Evolutionary conservation across 345 rosid genomes (phyloP), one percentile per base, ranked within the genome.

Genomic region (Ceriops tagal): DNA sequence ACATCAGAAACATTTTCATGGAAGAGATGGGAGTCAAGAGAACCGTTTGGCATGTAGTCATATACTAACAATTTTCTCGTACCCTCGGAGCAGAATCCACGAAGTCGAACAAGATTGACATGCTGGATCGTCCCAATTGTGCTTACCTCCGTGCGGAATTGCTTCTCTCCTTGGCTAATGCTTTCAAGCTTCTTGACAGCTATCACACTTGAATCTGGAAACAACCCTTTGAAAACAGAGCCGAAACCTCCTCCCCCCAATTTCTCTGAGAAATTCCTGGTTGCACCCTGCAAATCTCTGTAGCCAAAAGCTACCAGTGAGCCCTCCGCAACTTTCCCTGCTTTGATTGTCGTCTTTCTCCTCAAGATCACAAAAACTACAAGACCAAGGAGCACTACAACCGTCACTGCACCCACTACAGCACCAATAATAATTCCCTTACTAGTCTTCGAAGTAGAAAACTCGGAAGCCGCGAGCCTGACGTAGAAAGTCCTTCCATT

Each of bases 161-260:
- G 96, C 85, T 92, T 90, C 84, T 90, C 96, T 6, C 96, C 96
- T 80, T 90, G 98, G 72, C 78, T 78, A 30, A 90, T 70, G 74
- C 93, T 62, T 58, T 90, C 89, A 6, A 92, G 96, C 85, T 82
- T 87, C 84, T 92, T 92, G 79, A 86, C 96, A 0, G 93, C 98
- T 53, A 92, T 74, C 70, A 69, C 78, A 64, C 79, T 79, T n/a
- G 92, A 83, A 77, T 85, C 93, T 0, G 86, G 81, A 77, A 92
- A 73, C 10, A 62, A 64, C 5, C 98, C 96, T 76, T 86, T 92
- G 69, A 92, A 90, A 55, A 90, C 98, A 53, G 95, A 90, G 64
- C 98, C 95, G 19, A 92, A 92, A 43, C 96, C 92, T 75, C 95
- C 96, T 70, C 89, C 96, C 13, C 96, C 96, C 71, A 88, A 53